phyloP scores from a whole-genome alignment of 352 stramenopile genomes.

The Phytopythium mirpurense region DNA sequence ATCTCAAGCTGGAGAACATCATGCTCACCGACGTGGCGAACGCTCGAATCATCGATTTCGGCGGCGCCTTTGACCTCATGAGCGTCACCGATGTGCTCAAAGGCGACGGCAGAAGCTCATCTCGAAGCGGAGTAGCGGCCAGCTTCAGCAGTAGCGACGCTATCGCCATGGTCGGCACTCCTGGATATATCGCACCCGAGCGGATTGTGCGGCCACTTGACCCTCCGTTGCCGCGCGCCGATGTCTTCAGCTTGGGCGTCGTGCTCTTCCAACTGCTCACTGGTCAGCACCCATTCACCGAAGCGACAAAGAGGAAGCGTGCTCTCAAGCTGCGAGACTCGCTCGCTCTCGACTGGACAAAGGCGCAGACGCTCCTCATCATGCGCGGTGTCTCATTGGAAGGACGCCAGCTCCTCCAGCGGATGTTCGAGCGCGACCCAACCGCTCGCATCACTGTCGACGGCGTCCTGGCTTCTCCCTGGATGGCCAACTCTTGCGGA shows the following conservation, averaged over 20 bases:
- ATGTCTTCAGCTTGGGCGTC: constrained; percentile 61
- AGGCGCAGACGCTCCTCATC: constrained; percentile 24
- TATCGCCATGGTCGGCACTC: constrained; percentile 46
- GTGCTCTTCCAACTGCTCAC: constrained; percentile 57
- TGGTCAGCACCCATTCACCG: constrained; percentile 45
- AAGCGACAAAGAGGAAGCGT: constrained; percentile 16
- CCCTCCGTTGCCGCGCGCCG: constrained; percentile 30
- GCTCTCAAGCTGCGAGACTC: constrained; percentile 38
- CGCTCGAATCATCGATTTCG: constrained; percentile 60
- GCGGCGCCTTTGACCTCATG: constrained; percentile 35
- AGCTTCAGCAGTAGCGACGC: not conserved
- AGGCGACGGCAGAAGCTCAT: not conserved
- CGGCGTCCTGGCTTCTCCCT: constrained; percentile 20
- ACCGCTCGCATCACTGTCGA: constrained; percentile 28
- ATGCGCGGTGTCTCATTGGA: constrained; percentile 22
- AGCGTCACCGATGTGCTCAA: constrained; percentile 5
- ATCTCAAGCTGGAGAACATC: constrained; percentile 98
- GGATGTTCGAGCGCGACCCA: constrained; percentile 36
- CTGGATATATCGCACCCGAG: constrained; percentile 59
- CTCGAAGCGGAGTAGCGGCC: not conserved
- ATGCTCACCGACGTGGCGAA: constrained; percentile 37
- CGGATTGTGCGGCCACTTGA: constrained; percentile 28
- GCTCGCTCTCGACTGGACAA: constrained; percentile 33
- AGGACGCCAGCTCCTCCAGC: constrained; percentile 25
- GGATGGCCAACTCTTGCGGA: constrained; percentile 13